Percentiles rank a stretch among this genome's conserved stretches.
Conservation (phyloP, 352 stramenopile species). For the Pythium coloratum region DNA sequence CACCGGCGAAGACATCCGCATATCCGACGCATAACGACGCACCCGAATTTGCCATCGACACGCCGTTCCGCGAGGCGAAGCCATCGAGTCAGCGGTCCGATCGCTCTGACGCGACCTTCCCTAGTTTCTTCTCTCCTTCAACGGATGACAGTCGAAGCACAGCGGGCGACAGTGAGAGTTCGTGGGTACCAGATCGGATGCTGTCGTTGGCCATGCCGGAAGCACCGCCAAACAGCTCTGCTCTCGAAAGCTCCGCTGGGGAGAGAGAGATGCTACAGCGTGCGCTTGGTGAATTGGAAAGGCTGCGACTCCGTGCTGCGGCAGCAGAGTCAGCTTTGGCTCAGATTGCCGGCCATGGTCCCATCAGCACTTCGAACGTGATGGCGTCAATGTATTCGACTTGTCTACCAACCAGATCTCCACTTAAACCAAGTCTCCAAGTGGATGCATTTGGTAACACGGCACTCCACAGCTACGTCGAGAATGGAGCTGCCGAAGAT, state of each 20-base stretch:
- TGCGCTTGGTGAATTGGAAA: slow-evolving; percentile 52
- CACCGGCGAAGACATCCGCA: too few species aligned
- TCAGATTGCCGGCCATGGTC: slow-evolving; percentile 23
- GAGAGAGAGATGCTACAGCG: slow-evolving; percentile 31
- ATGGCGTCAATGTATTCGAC: neutral
- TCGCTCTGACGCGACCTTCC: neutral
- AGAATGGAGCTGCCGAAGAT: slow-evolving; percentile 44
- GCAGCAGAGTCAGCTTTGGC: slow-evolving; percentile 57
- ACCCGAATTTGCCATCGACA: neutral
- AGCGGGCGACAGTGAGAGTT: slow-evolving; percentile 24
- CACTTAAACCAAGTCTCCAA: slow-evolving; percentile 11
- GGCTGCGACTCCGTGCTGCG: slow-evolving; percentile 58
- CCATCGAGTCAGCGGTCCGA: neutral
- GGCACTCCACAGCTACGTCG: slow-evolving; percentile 46
- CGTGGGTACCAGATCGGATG: slow-evolving; percentile 19
- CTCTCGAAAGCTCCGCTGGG: slow-evolving; percentile 1
- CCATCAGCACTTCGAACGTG: neutral
- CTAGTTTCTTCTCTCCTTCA: slow-evolving; percentile 7
- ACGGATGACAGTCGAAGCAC: slow-evolving; percentile 25
- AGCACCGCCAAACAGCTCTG: slow-evolving; percentile 20
- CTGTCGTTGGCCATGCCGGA: neutral
- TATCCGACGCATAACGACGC: neutral
- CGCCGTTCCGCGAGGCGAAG: neutral
- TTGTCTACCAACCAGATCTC: neutral
- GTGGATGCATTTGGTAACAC: slow-evolving; percentile 64